Conservation (phyloP, 163 green algal species). For the Trebouxiophyceae sp. region DNA sequence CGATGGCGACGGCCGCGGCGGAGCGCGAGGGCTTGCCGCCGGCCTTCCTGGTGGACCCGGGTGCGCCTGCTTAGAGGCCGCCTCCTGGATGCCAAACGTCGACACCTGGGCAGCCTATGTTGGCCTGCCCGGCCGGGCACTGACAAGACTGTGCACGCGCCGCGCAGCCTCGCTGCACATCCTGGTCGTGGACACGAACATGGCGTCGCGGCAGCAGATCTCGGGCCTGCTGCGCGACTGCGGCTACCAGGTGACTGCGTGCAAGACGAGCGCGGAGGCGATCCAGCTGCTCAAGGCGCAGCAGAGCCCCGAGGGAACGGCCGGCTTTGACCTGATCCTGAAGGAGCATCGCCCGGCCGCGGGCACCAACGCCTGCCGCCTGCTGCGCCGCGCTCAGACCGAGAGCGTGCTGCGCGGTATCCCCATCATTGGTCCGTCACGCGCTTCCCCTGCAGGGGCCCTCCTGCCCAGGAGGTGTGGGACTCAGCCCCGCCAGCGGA, state of each 20-base stretch:
- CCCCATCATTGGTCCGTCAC: conserved; percentile 40
- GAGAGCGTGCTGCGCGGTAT: conserved; percentile 23
- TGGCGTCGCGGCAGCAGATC: conserved; percentile 12
- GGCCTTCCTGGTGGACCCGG: too few relatives aligned
- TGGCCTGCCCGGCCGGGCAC: too few relatives aligned
- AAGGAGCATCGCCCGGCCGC: conserved; percentile 63
- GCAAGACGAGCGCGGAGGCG: conserved; percentile 35
- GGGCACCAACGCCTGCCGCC: conserved; percentile 35
- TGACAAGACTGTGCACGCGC: too few relatives aligned
- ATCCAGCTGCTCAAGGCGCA: conserved; percentile 34
- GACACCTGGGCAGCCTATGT: too few relatives aligned
- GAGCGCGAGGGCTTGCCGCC: too few relatives aligned
- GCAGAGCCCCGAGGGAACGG: not conserved
- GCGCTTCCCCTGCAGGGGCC: not conserved
- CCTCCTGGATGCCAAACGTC: too few relatives aligned
- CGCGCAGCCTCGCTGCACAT: conserved; percentile 19
- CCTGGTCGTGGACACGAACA: conserved; percentile 36
- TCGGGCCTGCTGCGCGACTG: conserved; percentile 33
- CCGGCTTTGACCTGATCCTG: conserved; percentile 52
- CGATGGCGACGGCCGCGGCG: too few relatives aligned
- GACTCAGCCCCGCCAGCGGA: not conserved
- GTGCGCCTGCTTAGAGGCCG: too few relatives aligned
- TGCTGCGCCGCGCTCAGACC: conserved; percentile 35
- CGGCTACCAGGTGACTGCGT: conserved; percentile 36
- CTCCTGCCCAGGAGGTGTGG: not conserved